Percentiles rank a stretch among this genome's conserved stretches.
Conservation (phyloP, 768 basidiomycete genomes). For the Infundibulicybe gibba region DNA sequence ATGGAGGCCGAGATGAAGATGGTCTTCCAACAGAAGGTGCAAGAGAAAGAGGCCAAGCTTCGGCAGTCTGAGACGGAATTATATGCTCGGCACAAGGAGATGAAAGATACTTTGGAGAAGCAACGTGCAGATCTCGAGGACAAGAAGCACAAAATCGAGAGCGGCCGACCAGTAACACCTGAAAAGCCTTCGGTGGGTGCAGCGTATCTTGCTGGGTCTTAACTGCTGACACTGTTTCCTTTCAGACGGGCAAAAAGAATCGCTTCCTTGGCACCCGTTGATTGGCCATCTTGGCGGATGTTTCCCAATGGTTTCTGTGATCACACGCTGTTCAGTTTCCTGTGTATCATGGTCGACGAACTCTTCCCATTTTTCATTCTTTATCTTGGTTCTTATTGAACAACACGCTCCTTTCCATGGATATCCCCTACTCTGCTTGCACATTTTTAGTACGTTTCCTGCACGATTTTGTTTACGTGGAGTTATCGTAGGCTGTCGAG, state of each 20-base stretch:
- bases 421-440: slow-evolving; percentile 46
- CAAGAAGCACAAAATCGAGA: slow-evolving; percentile 95
- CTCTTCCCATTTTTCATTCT: slow-evolving; percentile 21
- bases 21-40: slow-evolving; percentile 99
- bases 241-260: slow-evolving; percentile 64
- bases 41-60: slow-evolving; percentile 98
- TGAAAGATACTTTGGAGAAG: slow-evolving; percentile 99
- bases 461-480: slow-evolving; percentile 41
- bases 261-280: slow-evolving; percentile 53
- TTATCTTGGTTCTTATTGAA: slow-evolving; percentile 53
- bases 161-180: slow-evolving; percentile 90
- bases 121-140: slow-evolving; percentile 95
- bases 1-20: slow-evolving; percentile 99
- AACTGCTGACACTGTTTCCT: slow-evolving; percentile 10
- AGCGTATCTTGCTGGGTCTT: slow-evolving; percentile 1
- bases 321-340: too few relatives aligned
- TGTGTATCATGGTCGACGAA: slow-evolving; percentile 23
- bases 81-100: slow-evolving; percentile 97
- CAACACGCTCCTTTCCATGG: slow-evolving; percentile 57
- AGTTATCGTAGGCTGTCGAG: slow-evolving; percentile 26
- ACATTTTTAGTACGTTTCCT: slow-evolving; percentile 45
- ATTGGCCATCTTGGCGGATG: neutral
- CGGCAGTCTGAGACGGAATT: slow-evolving; percentile 99
- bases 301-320: too few relatives aligned
- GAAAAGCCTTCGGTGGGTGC: slow-evolving; percentile 82